Percentiles rank a stretch among this genome's conserved stretches.
Evolutionary conservation across 441 rosid species (phyloP).

Genomic region (California macrophylla): DNA sequence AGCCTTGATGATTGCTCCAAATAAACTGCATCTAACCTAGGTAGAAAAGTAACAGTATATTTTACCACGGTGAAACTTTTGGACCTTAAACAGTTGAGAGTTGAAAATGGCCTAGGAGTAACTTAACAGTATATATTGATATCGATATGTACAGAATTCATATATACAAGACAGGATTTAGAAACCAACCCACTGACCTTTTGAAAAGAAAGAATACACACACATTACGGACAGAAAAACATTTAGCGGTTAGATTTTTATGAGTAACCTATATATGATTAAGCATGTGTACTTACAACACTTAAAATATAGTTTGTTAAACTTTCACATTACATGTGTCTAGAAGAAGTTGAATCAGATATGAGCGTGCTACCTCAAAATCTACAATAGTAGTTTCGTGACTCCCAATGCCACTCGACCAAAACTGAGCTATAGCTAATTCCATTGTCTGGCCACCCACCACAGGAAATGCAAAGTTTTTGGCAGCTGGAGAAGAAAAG

Average conservation of each 20-base stretch:
- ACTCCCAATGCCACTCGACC: conserved; percentile 99
- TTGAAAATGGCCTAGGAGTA: background rate
- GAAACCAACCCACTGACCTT: background rate
- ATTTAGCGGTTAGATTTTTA: background rate
- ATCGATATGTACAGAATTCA: background rate
- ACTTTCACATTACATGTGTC: background rate
- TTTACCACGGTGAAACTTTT: background rate
- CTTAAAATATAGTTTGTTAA: background rate
- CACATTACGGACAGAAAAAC: background rate
- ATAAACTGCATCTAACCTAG: background rate
- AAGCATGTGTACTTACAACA: background rate
- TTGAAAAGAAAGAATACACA: background rate
- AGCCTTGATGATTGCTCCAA: background rate
- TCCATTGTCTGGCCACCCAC: conserved; percentile 92
- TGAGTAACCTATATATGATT: background rate
- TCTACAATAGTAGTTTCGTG: conserved; percentile 66
- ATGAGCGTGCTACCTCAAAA: conserved; percentile 61
- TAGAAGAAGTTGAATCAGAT: conserved; percentile 1
- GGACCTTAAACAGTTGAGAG: background rate
- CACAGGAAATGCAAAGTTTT: conserved; percentile 72
- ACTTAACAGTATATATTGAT: background rate
- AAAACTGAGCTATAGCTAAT: conserved; percentile 86
- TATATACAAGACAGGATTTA: background rate
- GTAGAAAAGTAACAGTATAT: background rate
- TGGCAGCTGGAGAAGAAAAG: conserved; percentile 71